Base-by-base conservation (phyloP, 2,329 filamentous ascomycete genomes). In the Ascochyta clinopodiicola region DNA sequence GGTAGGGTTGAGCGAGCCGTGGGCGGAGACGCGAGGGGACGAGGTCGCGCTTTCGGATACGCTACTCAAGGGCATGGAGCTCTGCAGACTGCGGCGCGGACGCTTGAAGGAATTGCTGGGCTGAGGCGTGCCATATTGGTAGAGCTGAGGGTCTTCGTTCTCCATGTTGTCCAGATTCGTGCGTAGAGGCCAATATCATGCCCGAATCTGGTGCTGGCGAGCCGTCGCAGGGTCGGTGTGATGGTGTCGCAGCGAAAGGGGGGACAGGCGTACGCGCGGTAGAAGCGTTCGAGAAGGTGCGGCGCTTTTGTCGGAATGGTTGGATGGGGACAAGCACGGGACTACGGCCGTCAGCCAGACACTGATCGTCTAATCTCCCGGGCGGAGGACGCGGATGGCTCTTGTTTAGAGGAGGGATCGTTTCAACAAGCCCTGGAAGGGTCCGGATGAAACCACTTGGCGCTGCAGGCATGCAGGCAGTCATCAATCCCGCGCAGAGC, bases 281-380 rank as follows among this genome's bases (percentile, higher is more conserved):
- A 58, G 68, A 67, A 66, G 61, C 58, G 64, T 72, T 74, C 69
- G 69, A 73, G 70, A 73, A 70, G 66, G 60, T 58, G 53, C 56
- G 58, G 48, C 63, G 69, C 63, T 73, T 71, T 73, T 71, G 71
- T 69, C 61, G 58, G 61, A 51, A 61, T 62, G 61, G 64, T 60
- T 66, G 60, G 57, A 68, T 54, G 64, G 60, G 62, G 68, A 63
- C 63, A 61, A 64, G 69, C 66, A 69, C 61, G 64, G 68, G 70
- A 69, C 63, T 66, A 60, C 70, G 69, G 63, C 67, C 67, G 68
- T 72, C 66, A 75, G 66, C 68, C 73, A 73, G 70, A 72, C 70
- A 71, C 69, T 73, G 69, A 73, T 73, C 70, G 70, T 72, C 71
- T 70, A 73, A 75, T 74, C 66, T 75, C 71, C 71, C 69, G 71